Evolutionary conservation across 73 alveolate species (phyloP).

Genomic region (Paramecium tetraurelia): DNA sequence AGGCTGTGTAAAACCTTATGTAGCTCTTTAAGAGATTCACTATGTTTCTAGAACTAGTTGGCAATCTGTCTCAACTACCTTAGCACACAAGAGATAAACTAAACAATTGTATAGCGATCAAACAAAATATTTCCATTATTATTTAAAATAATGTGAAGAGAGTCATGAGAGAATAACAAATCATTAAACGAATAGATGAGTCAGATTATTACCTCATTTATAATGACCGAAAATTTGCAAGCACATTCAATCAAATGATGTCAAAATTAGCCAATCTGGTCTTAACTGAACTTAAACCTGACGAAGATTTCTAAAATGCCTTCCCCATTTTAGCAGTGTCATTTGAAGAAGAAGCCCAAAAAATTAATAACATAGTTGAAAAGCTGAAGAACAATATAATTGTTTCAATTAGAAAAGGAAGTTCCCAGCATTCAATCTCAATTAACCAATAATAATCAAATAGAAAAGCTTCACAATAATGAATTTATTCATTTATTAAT

Average conservation of each 20-base stretch:
- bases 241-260: not conserved
- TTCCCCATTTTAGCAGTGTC: constrained; percentile 14
- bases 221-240: constrained; percentile 30
- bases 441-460: not conserved
- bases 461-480: not conserved
- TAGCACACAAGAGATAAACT: not conserved
- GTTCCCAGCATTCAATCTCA: not conserved
- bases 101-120: not conserved
- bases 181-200: constrained; percentile 31
- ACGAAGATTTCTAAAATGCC: constrained; percentile 22
- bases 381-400: not conserved
- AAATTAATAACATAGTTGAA: not conserved
- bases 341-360: not conserved
- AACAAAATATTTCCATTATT: not conserved
- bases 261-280: not conserved
- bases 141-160: not conserved
- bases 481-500: not conserved
- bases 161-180: not conserved
- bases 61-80: not conserved
- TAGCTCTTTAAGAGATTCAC: not conserved
- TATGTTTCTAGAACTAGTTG: not conserved
- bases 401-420: not conserved
- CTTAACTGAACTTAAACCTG: constrained; percentile 36
- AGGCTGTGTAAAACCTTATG: not conserved
- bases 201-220: not conserved